Percentiles rank a stretch among this genome's conserved stretches.
These are phyloP conservation scores for Tetrapisispora nanseiensis DNA, from an alignment of 805 yeast genomes.

Conservation along the genomic window DNA sequence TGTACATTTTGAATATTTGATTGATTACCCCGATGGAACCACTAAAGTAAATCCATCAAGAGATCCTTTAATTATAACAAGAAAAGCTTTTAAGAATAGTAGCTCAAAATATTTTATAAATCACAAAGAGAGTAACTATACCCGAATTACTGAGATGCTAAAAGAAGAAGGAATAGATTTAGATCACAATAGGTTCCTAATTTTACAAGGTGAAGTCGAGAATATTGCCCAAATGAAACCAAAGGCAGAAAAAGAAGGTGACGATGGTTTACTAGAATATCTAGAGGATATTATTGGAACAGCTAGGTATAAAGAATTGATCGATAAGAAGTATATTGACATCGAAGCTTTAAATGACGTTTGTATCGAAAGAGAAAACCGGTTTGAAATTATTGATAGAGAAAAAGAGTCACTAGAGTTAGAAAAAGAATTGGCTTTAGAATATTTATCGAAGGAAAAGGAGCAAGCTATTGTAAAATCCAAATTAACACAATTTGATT, in stretches of 20 bases:
- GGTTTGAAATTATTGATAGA: slow-evolving; percentile 69
- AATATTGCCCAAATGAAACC: slow-evolving; percentile 98
- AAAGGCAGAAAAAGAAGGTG: slow-evolving; percentile 84
- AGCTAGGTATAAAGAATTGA: slow-evolving; percentile 63
- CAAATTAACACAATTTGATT: slow-evolving; percentile 44
- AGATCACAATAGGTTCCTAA: slow-evolving; percentile 88
- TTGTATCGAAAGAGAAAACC: slow-evolving; percentile 69
- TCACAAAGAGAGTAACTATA: slow-evolving; percentile 56
- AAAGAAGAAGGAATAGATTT: slow-evolving; percentile 82
- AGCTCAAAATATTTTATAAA: slow-evolving; percentile 72
- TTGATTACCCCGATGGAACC: slow-evolving; percentile 44
- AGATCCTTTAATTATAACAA: slow-evolving; percentile 53
- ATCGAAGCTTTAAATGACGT: slow-evolving; percentile 71
- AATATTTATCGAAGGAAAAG: slow-evolving; percentile 57
- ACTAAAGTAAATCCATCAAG: slow-evolving; percentile 43
- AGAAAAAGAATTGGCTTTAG: slow-evolving; percentile 59
- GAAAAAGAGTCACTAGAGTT: slow-evolving; percentile 58
- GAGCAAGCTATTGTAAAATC: slow-evolving; percentile 43
- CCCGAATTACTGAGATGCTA: slow-evolving; percentile 66
- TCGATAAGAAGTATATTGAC: slow-evolving; percentile 51
- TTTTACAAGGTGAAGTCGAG: slow-evolving; percentile 96
- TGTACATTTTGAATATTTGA: slow-evolving; percentile 71
- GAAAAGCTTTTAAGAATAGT: slow-evolving; percentile 71
- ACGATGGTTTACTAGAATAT: slow-evolving; percentile 90
- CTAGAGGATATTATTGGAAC: slow-evolving; percentile 97